Conservation (phyloP, 345 rosid species). For the Euphorbia lathyris region DNA sequence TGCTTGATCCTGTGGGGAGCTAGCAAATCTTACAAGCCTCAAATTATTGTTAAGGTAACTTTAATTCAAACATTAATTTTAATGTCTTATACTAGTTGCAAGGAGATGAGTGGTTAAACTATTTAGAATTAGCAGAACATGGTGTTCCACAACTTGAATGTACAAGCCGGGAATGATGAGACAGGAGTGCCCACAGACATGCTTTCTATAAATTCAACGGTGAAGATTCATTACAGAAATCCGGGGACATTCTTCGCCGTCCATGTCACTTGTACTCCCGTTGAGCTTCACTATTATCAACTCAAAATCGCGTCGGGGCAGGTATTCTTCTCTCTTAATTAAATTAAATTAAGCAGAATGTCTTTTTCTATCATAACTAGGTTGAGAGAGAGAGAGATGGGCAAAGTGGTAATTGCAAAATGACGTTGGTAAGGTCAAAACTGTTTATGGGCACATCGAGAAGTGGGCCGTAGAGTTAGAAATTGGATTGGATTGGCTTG, state of each 20-base stretch:
- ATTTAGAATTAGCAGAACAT: conserved; percentile 57
- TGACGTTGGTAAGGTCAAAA: background rate
- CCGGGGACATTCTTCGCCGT: conserved; percentile 85
- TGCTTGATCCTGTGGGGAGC: conserved; percentile 82
- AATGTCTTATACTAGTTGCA: too few relatives aligned
- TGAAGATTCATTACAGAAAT: conserved; percentile 70
- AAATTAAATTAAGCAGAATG: too few relatives aligned
- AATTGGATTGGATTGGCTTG: conserved; percentile 18
- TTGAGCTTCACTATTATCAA: conserved; percentile 69
- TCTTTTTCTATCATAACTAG: too few relatives aligned
- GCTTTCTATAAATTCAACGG: conserved; percentile 88
- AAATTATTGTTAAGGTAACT: conserved; percentile 62
- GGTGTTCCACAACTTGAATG: conserved; percentile 68
- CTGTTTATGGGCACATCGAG: background rate
- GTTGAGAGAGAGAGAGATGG: too few relatives aligned
- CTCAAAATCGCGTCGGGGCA: conserved; percentile 79
- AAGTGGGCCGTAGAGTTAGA: conserved; percentile 10
- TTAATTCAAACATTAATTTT: background rate
- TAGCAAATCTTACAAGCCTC: conserved; percentile 70
- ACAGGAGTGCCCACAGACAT: conserved; percentile 93
- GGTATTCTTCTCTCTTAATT: conserved; percentile 16
- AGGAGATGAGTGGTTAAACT: too few relatives aligned
- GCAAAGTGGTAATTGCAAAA: too few relatives aligned
- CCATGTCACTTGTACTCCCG: conserved; percentile 82
- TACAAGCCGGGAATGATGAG: conserved; percentile 84